These are phyloP conservation scores for Trypethelium eluteriae DNA, from an alignment of 495 filamentous ascomycete species.

Conservation along the genomic window DNA sequence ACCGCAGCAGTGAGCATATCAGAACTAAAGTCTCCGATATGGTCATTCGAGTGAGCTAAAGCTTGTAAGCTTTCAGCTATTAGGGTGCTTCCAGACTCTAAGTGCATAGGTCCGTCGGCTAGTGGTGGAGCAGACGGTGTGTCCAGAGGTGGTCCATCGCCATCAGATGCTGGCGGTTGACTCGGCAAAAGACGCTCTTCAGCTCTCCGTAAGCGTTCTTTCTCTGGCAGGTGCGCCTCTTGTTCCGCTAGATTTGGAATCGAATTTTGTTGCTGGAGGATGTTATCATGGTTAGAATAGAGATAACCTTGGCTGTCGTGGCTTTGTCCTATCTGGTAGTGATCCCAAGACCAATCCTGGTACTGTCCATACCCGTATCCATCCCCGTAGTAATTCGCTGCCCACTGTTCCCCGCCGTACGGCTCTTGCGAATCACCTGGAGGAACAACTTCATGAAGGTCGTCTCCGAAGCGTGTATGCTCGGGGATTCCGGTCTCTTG, in stretches of 20 bases:
- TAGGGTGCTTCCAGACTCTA: neutral
- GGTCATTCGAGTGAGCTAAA: neutral
- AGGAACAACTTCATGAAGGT: neutral
- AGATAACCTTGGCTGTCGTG: neutral
- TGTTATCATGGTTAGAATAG: slow-evolving; percentile 38
- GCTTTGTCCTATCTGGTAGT: slow-evolving; percentile 29
- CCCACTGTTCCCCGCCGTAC: slow-evolving; percentile 1
- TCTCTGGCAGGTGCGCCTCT: slow-evolving; percentile 33
- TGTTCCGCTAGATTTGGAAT: slow-evolving; percentile 22
- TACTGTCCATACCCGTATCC: slow-evolving; percentile 12
- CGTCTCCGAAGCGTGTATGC: neutral
- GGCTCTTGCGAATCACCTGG: slow-evolving; percentile 2
- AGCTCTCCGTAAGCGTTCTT: slow-evolving; percentile 34
- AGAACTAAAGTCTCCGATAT: neutral
- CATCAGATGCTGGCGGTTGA: slow-evolving; percentile 29
- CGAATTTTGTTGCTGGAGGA: neutral
- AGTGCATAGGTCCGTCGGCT: slow-evolving; percentile 9
- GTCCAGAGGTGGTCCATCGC: neutral
- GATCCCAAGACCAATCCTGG: slow-evolving; percentile 26
- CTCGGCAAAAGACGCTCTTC: slow-evolving; percentile 36
- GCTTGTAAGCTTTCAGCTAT: neutral
- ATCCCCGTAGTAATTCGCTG: neutral
- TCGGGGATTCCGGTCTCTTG: slow-evolving; percentile 16
- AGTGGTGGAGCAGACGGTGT: slow-evolving; percentile 28
- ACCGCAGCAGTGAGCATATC: neutral